A percentile compares a stretch with the other conserved stretches of the same genome.
phyloP scores from a whole-genome alignment of 805 yeast genomes.

The Barnettozyma sp. region DNA sequence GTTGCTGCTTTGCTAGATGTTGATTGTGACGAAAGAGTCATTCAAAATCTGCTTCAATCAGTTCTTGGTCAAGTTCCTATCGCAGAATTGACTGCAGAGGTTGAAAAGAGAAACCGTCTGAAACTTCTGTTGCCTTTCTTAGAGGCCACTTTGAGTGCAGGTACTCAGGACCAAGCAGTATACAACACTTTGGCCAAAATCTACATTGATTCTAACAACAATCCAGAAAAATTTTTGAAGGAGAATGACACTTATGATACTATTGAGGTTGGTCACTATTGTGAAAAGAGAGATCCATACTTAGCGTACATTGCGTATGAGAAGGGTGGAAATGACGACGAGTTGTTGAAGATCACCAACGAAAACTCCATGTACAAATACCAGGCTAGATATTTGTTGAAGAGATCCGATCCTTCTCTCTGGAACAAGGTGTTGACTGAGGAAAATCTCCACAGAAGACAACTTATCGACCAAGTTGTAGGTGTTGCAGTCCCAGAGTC shows the following conservation, averaged over 20 bases:
- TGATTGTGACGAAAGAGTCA: conserved; percentile 89
- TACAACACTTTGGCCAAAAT: conserved; percentile 95
- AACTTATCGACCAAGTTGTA: conserved; percentile 86
- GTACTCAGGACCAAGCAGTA: conserved; percentile 84
- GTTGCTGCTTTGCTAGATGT: conserved; percentile 94
- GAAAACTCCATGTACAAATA: conserved; percentile 98
- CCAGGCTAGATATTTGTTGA: conserved; percentile 92
- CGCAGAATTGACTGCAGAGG: conserved; percentile 82
- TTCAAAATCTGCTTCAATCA: conserved; percentile 70
- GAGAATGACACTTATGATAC: conserved; percentile 90
- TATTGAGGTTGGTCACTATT: conserved; percentile 92
- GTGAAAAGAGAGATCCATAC: conserved; percentile 98
- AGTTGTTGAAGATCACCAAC: conserved; percentile 85
- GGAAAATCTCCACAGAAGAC: conserved; percentile 84
- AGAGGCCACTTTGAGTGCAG: conserved; percentile 79
- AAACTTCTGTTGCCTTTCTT: conserved; percentile 88
- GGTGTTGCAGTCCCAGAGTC: conserved; percentile 95
- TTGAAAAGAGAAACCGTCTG: conserved; percentile 91
- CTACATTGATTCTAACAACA: conserved; percentile 94
- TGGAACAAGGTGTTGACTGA: conserved; percentile 75
- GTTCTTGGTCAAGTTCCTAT: conserved; percentile 95
- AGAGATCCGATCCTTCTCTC: conserved; percentile 76
- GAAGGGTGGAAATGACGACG: conserved; percentile 88
- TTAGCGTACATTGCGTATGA: conserved; percentile 96
- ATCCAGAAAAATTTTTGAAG: conserved; percentile 92